Base-by-base conservation (phyloP, 2,329 filamentous ascomycete species). In the Fusarium pseudocircinatum region DNA sequence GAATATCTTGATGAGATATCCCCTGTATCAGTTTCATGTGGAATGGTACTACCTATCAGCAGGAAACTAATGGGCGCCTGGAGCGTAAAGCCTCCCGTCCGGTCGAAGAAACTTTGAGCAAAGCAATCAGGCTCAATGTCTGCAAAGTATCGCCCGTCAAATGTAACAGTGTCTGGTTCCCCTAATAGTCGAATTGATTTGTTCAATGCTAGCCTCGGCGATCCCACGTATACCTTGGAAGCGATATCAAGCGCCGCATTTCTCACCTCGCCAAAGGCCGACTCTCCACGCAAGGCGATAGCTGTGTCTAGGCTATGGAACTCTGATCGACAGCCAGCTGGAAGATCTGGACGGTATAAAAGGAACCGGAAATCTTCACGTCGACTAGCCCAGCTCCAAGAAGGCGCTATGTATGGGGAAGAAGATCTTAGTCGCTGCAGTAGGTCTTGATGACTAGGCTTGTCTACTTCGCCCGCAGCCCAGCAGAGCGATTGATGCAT, bases 381-480 rank as follows among this genome's bases (percentile, higher is more conserved):
- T 14, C 4, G 43, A 20, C 43, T 20, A 20, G 43, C 43, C 43
- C 43, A 46, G 24, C 43, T 46, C 43, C 43, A 46, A 6, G 43
- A 46, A 1, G 43, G 43, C 0, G 43, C 43, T 14, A 46, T 46
- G 12, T 26, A 46, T 14, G 18, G 43, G 2, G 11, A 46, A 9
- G 24, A 24, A 3, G 5, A 4, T 10, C 2, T 14, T 3, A 44
- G 3, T 6, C 7, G 0, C 43, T 44, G 2, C 6, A 44, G 42
- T 16, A 44, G 24, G 3, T 20, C 16, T 44, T 26, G 5, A 26
- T 20, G 4, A 4, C 16, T 26, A 24, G 24, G n/a, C 16, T 4
- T 43, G 5, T 0, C 15, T 13, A 0, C 0, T 18, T 3, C 0
- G 1, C 0, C 1, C 1, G 7, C 0, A 8, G 4, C 12, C 43